These are phyloP conservation scores for Pinus albicaulis DNA, from an alignment of 75 land plant genomes.

Conservation along the genomic window DNA sequence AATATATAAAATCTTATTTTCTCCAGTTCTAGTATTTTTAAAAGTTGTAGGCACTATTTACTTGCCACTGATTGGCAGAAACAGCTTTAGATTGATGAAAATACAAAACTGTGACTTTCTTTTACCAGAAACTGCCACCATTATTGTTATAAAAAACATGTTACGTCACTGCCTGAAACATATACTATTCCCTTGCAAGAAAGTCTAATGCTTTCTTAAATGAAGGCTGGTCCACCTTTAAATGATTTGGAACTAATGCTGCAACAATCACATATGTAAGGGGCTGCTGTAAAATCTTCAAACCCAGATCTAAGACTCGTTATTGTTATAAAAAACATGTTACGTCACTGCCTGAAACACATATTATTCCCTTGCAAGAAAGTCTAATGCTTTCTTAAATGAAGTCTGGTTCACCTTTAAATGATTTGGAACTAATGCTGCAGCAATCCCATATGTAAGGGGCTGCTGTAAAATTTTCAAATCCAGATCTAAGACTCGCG, in stretches of 20 bases:
- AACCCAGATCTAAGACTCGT: no score
- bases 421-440: no score
- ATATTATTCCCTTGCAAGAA: not conserved
- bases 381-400: no score
- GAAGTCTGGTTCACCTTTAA: no score
- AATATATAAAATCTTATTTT: not conserved
- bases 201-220: not conserved
- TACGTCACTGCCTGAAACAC: not conserved
- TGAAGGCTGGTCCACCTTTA: no score
- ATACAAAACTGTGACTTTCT: not conserved
- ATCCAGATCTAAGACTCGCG: no score
- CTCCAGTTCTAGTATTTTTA: not conserved
- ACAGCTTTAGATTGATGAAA: not conserved
- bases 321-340: not conserved
- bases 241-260: no score
- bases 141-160: not conserved
- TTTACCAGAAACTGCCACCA: not conserved
- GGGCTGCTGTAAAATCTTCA: no score
- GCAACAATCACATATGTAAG: no score
- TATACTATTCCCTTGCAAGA: not conserved
- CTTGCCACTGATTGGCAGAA: not conserved
- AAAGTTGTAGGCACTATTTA: not conserved
- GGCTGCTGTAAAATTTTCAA: no score
- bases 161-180: not conserved
- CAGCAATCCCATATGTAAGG: no score